Evolutionary conservation across 2,329 filamentous ascomycete species (phyloP), one percentile per base, ranked within the genome.

Genomic region (Neonectria neomacrospora): DNA sequence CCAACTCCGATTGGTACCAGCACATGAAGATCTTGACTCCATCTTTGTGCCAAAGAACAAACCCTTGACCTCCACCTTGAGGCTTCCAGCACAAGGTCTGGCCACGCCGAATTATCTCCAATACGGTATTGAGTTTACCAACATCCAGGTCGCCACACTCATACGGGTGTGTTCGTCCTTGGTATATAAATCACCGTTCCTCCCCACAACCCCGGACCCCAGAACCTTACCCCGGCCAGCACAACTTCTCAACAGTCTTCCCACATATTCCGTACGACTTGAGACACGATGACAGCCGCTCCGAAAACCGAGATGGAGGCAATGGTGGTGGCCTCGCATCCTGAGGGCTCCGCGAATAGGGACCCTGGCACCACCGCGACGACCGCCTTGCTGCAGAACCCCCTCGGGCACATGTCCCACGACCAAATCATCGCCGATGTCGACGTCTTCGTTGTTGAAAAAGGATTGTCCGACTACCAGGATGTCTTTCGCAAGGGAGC

Each of bases 381-480:
- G 12, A 61, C 67, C 7, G 45, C 69, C 16, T 26, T 67, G 9
- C 50, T 66, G 7, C 68, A 66, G n/a, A 72, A 73, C 30, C 70
- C 70, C n/a, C 61, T 71, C 14, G 55, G 63, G 11, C 52, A 67
- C 48, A 56, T 71, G 53, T 47, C 58, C 3, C 58, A 69, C 2
- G 67, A 67, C 4, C 60, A 71, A 8, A 59, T 72, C 16, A 44
- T 71, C 12, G 54, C 51, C 10, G 68, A 73, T 54, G 67, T 55
- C 8, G 62, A 67, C n/a, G 48, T 18, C 1, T 67, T 73, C 22
- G 62, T 61, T n/a, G 51, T 28, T 5, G 26, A 61, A 16, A 64
- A 85, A 62, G 79, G 79, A 28, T 77, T 90, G 44, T 72, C 71
- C 1, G 81, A 85, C 23, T 77, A 85, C 58, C 71, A 81, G 1